Evolutionary conservation across 768 basidiomycete genomes (phyloP), one percentile per base, ranked within the genome.

Genomic region (Leucosporidium creatinivorum): DNA sequence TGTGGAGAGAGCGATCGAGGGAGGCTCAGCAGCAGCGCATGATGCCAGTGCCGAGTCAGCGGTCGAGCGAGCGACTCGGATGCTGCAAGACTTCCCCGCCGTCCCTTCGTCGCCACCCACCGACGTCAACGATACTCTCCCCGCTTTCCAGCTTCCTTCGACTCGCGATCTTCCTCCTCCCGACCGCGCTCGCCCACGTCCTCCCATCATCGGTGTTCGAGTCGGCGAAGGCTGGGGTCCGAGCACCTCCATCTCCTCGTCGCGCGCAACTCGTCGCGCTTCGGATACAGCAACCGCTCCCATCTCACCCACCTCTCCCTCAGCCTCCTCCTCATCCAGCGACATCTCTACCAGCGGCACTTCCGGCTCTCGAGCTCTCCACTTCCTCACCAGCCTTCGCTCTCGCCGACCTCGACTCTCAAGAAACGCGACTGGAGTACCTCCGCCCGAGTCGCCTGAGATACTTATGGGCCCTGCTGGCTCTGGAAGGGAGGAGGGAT

Each of bases 381-480:
- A 65, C n/a, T 71, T 71, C 58, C 50, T 71, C 31, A 65, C 66
- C 17, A 55, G 57, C n/a, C 63, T 71, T 12, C 63, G 69, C 25
- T 50, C 69, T 8, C 58, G 69, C 1, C 63, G 69, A 4, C 69
- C 69, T 0, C 52, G 66, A 1, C 39, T 70, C 36, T 25, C 52
- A 10, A 31, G 69, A 23, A 58, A 64, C 31, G n/a, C 58, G 3
- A 67, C 50, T 7, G 28, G 28, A 10, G 60, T 57, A n/a, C 17
- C 44, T 3, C 60, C 60, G 4, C 55, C 65, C 8, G 49, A 57
- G n/a, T 58, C n/a, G 23, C 57, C 36, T 9, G 57, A 10, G 18
- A 17, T 44, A 2, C 39, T 44, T 13, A 44, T 44, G 39, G 39
- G 39, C 8, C 2, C 39, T 15, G 39, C 39, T 7, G 39, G 10